Conservation (phyloP, 768 basidiomycete species). For the Austroboletus eburneus region DNA sequence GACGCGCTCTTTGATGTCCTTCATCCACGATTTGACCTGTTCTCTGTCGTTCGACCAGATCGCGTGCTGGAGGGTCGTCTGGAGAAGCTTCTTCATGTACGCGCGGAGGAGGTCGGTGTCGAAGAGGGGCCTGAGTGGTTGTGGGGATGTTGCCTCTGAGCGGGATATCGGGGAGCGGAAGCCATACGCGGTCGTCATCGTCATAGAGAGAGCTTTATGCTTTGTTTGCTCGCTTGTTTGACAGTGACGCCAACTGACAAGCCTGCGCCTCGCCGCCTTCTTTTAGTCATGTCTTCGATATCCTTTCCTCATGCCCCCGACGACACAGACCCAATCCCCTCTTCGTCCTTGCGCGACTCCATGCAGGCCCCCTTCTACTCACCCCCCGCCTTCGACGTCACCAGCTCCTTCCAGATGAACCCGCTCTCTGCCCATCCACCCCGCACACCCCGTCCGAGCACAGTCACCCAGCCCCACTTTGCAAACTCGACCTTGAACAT, state of each 20-base stretch:
- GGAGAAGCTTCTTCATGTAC: slow-evolving; percentile 80
- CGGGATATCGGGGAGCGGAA: slow-evolving; percentile 61
- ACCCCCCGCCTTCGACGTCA: slow-evolving; percentile 54
- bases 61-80: slow-evolving; percentile 59
- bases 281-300: slow-evolving; percentile 74
- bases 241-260: too few relatives aligned
- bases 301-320: slow-evolving; percentile 53
- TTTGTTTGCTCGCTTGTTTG: slow-evolving; percentile 23
- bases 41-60: slow-evolving; percentile 72
- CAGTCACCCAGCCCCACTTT: slow-evolving; percentile 24
- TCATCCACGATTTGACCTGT: slow-evolving; percentile 69
- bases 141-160: slow-evolving; percentile 52
- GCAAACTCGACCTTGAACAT: slow-evolving; percentile 16
- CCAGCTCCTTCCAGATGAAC: slow-evolving; percentile 73
- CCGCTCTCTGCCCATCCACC: slow-evolving; percentile 77
- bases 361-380: slow-evolving; percentile 46
- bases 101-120: slow-evolving; percentile 68
- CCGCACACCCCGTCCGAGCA: slow-evolving; percentile 56
- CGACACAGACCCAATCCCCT: slow-evolving; percentile 35
- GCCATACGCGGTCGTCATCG: slow-evolving; percentile 31
- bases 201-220: neutral
- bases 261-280: too few relatives aligned
- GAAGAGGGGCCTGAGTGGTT: slow-evolving; percentile 50
- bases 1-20: slow-evolving; percentile 78
- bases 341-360: slow-evolving; percentile 36